Evolutionary conservation across 331 rosid genomes (phyloP).

Genomic region (Stylosanthes scabra): DNA sequence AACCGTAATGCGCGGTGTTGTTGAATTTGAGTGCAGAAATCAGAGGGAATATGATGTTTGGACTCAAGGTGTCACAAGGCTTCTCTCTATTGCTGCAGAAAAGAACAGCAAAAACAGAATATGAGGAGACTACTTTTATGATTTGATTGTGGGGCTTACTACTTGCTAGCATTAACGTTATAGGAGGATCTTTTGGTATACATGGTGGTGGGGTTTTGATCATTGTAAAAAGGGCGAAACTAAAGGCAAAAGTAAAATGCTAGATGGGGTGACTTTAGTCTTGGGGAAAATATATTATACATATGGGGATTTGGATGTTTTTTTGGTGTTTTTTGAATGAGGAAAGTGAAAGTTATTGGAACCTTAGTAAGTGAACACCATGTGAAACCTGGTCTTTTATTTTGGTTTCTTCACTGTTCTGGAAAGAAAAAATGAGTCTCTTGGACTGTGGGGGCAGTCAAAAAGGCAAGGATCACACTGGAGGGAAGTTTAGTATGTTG

Average conservation of each 20-base stretch:
- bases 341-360: constrained; percentile 47
- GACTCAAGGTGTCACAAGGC: constrained; percentile 95
- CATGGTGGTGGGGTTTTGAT: constrained; percentile 51
- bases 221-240: constrained; percentile 65
- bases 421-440: constrained; percentile 58
- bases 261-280: constrained; percentile 50
- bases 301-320: constrained; percentile 38
- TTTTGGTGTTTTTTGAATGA: constrained; percentile 44
- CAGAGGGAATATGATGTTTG: constrained; percentile 90
- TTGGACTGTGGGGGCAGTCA: constrained; percentile 69
- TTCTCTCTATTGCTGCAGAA: constrained; percentile 72
- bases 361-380: constrained; percentile 48
- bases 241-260: constrained; percentile 60
- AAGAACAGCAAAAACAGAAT: constrained; percentile 57
- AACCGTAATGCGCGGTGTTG: constrained; percentile 71
- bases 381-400: constrained; percentile 49
- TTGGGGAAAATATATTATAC: constrained; percentile 37
- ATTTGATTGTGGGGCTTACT: background rate
- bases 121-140: constrained; percentile 29
- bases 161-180: constrained; percentile 6
- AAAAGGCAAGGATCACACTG: constrained; percentile 51
- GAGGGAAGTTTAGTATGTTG: constrained; percentile 45
- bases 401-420: constrained; percentile 23
- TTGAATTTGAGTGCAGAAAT: constrained; percentile 86
- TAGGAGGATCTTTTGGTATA: constrained; percentile 37